Conservation (phyloP, 768 basidiomycete genomes). For the Lepiota brunneoincarnata region DNA sequence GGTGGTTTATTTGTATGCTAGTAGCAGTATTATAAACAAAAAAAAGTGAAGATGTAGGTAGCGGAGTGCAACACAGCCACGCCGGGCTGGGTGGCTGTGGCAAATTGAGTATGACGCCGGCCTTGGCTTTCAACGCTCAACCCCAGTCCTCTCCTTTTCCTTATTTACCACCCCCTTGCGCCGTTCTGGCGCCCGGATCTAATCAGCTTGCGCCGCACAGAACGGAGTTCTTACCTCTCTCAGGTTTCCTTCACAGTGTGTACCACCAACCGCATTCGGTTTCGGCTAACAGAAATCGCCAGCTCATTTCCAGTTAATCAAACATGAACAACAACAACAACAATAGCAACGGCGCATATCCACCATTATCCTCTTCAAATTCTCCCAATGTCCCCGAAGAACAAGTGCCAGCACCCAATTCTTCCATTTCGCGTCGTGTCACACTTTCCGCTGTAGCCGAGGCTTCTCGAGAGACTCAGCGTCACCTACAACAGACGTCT, state of each 20-base stretch:
- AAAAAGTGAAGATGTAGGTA: no score
- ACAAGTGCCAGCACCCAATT: not conserved
- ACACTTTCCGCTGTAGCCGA: slow-evolving; percentile 8
- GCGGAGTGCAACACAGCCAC: no score
- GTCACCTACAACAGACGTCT: slow-evolving; percentile 47
- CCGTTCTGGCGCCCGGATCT: not conserved
- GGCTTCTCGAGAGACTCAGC: slow-evolving; percentile 26
- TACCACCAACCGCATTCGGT: not conserved
- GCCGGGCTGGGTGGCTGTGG: no score
- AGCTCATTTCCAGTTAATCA: slow-evolving; percentile 5
- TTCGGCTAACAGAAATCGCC: slow-evolving; percentile 1
- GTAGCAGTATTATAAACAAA: not conserved
- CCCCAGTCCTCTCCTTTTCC: not conserved
- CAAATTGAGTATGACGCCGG: no score
- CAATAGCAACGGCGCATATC: slow-evolving; percentile 27
- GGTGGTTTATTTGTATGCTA: not conserved
- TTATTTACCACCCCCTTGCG: not conserved
- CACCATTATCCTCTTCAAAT: slow-evolving; percentile 20
- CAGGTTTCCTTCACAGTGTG: not conserved
- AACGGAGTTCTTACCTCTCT: not conserved
- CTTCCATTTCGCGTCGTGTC: slow-evolving; percentile 10
- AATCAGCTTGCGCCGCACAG: not conserved
- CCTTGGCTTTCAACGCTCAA: not conserved
- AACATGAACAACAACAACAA: slow-evolving; percentile 8
- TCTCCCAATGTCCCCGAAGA: slow-evolving; percentile 17